Conservation (phyloP, 2,329 filamentous ascomycete genomes). For the Aspergillus hiratsukae region DNA sequence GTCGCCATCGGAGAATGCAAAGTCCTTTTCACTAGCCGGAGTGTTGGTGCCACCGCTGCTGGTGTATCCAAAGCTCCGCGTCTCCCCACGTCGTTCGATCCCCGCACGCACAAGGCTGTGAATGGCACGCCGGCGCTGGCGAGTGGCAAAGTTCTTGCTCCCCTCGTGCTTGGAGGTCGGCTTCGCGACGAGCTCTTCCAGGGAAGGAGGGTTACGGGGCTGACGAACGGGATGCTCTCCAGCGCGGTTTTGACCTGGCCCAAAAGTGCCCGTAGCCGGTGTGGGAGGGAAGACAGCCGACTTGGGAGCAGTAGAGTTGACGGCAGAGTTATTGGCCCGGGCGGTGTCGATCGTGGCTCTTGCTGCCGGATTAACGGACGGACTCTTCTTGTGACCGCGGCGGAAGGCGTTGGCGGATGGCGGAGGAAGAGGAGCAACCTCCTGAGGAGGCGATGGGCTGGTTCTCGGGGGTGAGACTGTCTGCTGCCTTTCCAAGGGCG, state of each 20-base stretch:
- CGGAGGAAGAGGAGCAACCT: constrained; percentile 70
- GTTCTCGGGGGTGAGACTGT: constrained; percentile 60
- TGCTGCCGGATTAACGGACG: constrained; percentile 60
- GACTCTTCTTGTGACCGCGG: constrained; percentile 85
- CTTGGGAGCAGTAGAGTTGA: constrained; percentile 62
- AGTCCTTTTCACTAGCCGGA: constrained; percentile 77
- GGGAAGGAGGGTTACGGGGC: constrained; percentile 81
- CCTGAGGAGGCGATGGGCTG: constrained; percentile 64
- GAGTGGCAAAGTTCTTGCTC: constrained; percentile 93
- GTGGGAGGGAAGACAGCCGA: constrained; percentile 75
- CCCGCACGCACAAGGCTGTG: constrained; percentile 89
- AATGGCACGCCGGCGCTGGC: constrained; percentile 86
- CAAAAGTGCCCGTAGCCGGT: constrained; percentile 78
- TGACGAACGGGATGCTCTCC: constrained; percentile 93
- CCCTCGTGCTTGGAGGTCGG: constrained; percentile 91
- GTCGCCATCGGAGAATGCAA: constrained; percentile 69
- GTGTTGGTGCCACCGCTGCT: constrained; percentile 71
- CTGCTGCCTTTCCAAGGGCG: constrained; percentile 56
- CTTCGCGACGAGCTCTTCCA: constrained; percentile 85
- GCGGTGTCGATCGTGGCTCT: constrained; percentile 42
- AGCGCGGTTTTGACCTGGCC: constrained; percentile 84
- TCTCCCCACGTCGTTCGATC: constrained; percentile 72
- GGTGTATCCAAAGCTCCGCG: constrained; percentile 62
- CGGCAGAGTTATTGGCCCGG: constrained; percentile 49
- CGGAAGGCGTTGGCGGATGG: constrained; percentile 90